Percentiles rank a stretch among this genome's conserved stretches.
phyloP scores from a whole-genome alignment of 2,329 filamentous ascomycete genomes.

The Apiospora pterosperma region DNA sequence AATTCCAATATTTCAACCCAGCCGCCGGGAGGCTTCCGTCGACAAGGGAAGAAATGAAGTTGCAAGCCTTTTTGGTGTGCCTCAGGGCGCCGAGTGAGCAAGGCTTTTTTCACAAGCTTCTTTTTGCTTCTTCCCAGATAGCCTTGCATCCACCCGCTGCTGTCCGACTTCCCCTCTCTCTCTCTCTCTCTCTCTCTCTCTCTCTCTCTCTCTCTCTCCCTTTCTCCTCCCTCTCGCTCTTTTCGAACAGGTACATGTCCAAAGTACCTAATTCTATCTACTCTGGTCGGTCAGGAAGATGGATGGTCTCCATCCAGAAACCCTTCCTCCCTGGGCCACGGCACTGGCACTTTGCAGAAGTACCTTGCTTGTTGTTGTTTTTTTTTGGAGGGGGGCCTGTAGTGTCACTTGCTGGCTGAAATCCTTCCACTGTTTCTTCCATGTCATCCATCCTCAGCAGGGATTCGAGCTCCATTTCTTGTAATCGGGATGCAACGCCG shows the following conservation, averaged over 20 bases:
- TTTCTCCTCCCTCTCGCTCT: not conserved
- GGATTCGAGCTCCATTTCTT: not conserved
- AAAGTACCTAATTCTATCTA: not conserved
- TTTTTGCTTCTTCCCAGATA: not conserved
- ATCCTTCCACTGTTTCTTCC: not conserved
- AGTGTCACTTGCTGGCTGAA: not conserved
- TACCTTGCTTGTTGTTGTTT: not conserved
- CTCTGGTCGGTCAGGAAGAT: not conserved
- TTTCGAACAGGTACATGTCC: not conserved
- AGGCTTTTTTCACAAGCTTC: not conserved
- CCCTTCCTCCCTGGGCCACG: not conserved
- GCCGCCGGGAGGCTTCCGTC: not conserved
- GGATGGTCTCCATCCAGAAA: not conserved
- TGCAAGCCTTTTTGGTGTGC: conserved; percentile 1
- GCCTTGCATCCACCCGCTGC: not conserved
- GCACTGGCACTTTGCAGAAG: not conserved
- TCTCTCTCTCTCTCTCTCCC: not conserved
- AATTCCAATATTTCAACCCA: not conserved
- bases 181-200: not conserved
- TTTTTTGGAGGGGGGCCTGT: not conserved
- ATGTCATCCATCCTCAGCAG: not conserved
- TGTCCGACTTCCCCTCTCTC: not conserved
- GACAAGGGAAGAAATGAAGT: not conserved
- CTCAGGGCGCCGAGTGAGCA: not conserved
- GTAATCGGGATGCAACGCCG: not conserved